Evolutionary conservation across 352 stramenopile species (phyloP).

Genomic region (Stephanocyclus meneghinianus): DNA sequence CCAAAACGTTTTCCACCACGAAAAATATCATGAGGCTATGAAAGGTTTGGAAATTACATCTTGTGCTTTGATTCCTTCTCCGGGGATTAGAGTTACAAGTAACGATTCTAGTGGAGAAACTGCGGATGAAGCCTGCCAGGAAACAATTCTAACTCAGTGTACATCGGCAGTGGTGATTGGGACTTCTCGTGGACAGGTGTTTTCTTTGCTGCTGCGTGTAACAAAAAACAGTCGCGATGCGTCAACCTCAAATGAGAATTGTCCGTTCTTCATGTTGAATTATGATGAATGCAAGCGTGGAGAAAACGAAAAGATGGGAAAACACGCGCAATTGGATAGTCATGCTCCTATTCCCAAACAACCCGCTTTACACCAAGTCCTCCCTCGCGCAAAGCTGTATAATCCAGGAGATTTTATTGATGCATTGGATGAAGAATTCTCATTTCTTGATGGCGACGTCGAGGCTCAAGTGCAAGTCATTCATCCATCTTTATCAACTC

Average conservation of each 20-base stretch:
- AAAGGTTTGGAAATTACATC: constrained; percentile 21
- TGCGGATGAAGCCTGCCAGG: not conserved
- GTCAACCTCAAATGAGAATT: not conserved
- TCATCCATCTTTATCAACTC: constrained; percentile 23
- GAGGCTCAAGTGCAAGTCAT: constrained; percentile 33
- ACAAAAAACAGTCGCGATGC: constrained; percentile 2
- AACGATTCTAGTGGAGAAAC: not conserved
- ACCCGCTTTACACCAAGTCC: constrained; percentile 33
- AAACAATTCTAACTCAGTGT: constrained; percentile 10
- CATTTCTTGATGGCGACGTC: constrained; percentile 6
- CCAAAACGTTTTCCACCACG: not conserved
- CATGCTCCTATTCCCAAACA: not conserved
- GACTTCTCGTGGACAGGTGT: constrained; percentile 25
- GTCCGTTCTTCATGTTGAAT: constrained; percentile 23
- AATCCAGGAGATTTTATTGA: constrained; percentile 2
- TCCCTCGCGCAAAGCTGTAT: constrained; percentile 25
- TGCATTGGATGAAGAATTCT: not conserved
- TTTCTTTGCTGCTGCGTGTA: constrained; percentile 37
- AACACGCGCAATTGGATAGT: not conserved
- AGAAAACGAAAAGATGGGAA: constrained; percentile 13
- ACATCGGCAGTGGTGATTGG: constrained; percentile 27
- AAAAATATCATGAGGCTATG: not conserved
- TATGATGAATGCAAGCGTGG: constrained; percentile 33
- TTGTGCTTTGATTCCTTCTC: constrained; percentile 41
- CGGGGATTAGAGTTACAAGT: constrained; percentile 5